Conservation (phyloP, 352 stramenopile genomes). For the Albugo candida region DNA sequence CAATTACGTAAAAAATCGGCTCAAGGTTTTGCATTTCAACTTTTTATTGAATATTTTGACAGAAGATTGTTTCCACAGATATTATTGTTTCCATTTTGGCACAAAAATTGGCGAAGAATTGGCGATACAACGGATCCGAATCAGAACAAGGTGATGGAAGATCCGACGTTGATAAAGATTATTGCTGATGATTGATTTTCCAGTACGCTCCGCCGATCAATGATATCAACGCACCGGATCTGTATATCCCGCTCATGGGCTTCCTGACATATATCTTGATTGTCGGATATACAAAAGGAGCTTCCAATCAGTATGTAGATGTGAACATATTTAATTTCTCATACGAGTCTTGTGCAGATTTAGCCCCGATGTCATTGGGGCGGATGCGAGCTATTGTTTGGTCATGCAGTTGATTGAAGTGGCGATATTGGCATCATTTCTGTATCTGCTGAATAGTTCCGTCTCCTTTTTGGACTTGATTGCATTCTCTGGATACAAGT, state of each 20-base stretch:
- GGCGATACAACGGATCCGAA: conserved; percentile 23
- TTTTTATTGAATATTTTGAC: not conserved
- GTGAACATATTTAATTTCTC: not conserved
- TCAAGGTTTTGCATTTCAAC: conserved; percentile 29
- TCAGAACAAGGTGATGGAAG: conserved; percentile 29
- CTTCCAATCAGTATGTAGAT: conserved; percentile 59
- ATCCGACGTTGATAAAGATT: too few relatives aligned
- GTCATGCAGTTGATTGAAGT: conserved; percentile 85
- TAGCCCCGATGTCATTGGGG: conserved; percentile 89
- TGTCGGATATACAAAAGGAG: conserved; percentile 91
- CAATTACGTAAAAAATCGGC: conserved; percentile 70
- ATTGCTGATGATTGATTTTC: conserved; percentile 15
- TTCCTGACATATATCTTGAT: conserved; percentile 98
- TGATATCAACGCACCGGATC: conserved; percentile 95
- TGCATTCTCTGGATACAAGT: conserved; percentile 98
- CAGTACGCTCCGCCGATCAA: conserved; percentile 80
- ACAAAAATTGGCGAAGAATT: conserved; percentile 75
- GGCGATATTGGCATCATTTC: conserved; percentile 81
- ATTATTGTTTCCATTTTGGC: conserved; percentile 68
- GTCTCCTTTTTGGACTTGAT: conserved; percentile 92
- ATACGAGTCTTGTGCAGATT: conserved; percentile 48
- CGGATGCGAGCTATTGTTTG: conserved; percentile 83
- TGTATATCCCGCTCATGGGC: conserved; percentile 98
- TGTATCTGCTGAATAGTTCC: conserved; percentile 88
- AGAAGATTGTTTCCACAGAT: conserved; percentile 20